Conservation (phyloP, 352 stramenopile genomes). For the Pelagophyceae sp. region DNA sequence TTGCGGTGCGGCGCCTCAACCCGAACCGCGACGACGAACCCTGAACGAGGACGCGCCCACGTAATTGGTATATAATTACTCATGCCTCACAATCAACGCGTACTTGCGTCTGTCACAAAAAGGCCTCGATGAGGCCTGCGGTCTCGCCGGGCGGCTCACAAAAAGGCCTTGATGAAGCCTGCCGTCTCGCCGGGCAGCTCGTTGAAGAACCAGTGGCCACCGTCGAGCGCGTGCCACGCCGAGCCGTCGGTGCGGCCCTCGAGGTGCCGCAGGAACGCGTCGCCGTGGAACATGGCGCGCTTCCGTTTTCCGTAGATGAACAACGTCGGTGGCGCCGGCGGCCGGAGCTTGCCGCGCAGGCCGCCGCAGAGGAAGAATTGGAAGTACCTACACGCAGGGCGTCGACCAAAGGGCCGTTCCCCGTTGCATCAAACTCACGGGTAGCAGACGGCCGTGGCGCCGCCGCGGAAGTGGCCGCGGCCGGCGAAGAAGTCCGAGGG, state of each 20-base stretch:
- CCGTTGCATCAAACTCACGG: too few relatives aligned
- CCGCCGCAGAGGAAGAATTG: background rate
- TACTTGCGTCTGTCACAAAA: too few relatives aligned
- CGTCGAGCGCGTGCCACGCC: background rate
- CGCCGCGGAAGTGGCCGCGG: background rate
- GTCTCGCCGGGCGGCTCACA: too few relatives aligned
- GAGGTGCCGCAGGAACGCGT: background rate
- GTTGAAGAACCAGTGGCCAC: background rate
- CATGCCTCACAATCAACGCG: too few relatives aligned
- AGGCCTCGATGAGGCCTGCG: too few relatives aligned
- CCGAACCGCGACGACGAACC: background rate
- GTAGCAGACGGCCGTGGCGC: too few relatives aligned
- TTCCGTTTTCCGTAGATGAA: slow-evolving; percentile 6
- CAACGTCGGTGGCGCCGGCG: background rate
- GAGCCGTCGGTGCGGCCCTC: background rate
- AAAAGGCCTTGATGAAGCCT: background rate
- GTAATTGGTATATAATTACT: too few relatives aligned
- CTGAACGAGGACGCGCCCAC: too few relatives aligned
- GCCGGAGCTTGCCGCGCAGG: background rate
- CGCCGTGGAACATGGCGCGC: slow-evolving; percentile 4
- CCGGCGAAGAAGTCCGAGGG: background rate
- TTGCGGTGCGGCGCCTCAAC: slow-evolving; percentile 29
- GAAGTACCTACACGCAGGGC: too few relatives aligned
- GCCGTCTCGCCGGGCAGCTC: background rate
- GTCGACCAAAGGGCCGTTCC: too few relatives aligned